Evolutionary conservation across 176 grass and related monocot species (phyloP).

Genomic region (Ananas comosus): DNA sequence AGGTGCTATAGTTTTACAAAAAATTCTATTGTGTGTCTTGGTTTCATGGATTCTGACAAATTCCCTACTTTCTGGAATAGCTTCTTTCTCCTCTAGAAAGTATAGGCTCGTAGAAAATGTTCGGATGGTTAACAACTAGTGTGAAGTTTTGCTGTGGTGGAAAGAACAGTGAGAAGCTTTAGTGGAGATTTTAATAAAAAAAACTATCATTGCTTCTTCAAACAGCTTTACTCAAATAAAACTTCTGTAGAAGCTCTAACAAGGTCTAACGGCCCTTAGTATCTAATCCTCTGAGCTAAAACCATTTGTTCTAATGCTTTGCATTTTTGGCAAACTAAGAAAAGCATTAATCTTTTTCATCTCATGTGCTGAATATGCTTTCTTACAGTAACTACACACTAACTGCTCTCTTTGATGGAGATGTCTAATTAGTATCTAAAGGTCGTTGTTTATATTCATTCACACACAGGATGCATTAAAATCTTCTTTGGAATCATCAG

Average conservation of each 20-base stretch:
- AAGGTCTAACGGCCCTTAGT: too few relatives aligned
- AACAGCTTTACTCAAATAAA: background rate
- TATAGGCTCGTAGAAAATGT: too few relatives aligned
- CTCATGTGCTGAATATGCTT: background rate
- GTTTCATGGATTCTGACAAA: background rate
- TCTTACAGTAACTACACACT: background rate
- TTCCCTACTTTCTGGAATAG: background rate
- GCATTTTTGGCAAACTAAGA: background rate
- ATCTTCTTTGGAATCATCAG: slow-evolving; percentile 56
- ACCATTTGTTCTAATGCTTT: background rate
- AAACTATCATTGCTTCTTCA: background rate
- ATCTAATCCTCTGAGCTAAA: background rate
- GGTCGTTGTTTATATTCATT: background rate
- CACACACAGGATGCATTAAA: slow-evolving; percentile 59
- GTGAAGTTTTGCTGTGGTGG: too few relatives aligned
- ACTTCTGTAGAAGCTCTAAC: background rate
- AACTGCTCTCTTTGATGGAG: background rate
- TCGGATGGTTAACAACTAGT: too few relatives aligned
- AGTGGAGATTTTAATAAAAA: too few relatives aligned
- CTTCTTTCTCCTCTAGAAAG: too few relatives aligned
- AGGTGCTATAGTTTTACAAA: slow-evolving; percentile 28
- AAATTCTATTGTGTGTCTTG: background rate
- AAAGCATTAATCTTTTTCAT: background rate
- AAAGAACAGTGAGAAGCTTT: too few relatives aligned
- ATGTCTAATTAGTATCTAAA: background rate